phyloP scores from a whole-genome alignment of 345 rosid species.

The Moringa oleifera region DNA sequence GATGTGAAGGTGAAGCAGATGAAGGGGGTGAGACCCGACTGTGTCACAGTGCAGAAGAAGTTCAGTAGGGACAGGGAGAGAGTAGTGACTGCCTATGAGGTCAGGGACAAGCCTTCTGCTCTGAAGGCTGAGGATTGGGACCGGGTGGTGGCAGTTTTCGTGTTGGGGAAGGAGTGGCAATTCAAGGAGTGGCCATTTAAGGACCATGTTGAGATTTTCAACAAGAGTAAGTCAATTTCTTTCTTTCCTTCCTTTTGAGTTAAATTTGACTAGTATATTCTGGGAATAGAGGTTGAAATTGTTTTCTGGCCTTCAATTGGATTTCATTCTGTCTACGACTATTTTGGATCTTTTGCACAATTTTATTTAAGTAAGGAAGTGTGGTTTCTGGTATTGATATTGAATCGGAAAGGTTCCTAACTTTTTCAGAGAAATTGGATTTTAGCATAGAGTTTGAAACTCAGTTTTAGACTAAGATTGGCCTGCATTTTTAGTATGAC shows the following conservation, averaged over 20 bases:
- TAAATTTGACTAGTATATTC: not conserved
- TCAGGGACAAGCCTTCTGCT: conserved; percentile 85
- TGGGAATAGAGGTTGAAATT: not conserved
- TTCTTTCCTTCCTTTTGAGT: too few relatives aligned
- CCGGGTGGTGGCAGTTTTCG: conserved; percentile 82
- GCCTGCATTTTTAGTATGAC: too few relatives aligned
- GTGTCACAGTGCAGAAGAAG: conserved; percentile 95
- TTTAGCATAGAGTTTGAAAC: too few relatives aligned
- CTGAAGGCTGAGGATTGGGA: conserved; percentile 92
- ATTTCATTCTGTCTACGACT: not conserved
- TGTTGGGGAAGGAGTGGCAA: conserved; percentile 97
- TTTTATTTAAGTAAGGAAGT: not conserved
- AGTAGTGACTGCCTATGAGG: conserved; percentile 90
- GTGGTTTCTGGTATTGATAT: not conserved
- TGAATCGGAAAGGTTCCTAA: not conserved
- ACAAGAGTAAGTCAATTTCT: conserved; percentile 52
- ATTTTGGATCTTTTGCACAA: not conserved
- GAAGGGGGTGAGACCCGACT: conserved; percentile 83
- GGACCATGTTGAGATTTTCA: conserved; percentile 93
- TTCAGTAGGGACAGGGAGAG: conserved; percentile 82
- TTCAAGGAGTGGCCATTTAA: conserved; percentile 98
- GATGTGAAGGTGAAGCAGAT: conserved; percentile 87
- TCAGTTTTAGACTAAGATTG: too few relatives aligned
- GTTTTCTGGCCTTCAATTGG: not conserved
- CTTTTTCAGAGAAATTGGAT: too few relatives aligned